Evolutionary conservation across 768 basidiomycete genomes (phyloP).

Genomic region (Panus rudis): DNA sequence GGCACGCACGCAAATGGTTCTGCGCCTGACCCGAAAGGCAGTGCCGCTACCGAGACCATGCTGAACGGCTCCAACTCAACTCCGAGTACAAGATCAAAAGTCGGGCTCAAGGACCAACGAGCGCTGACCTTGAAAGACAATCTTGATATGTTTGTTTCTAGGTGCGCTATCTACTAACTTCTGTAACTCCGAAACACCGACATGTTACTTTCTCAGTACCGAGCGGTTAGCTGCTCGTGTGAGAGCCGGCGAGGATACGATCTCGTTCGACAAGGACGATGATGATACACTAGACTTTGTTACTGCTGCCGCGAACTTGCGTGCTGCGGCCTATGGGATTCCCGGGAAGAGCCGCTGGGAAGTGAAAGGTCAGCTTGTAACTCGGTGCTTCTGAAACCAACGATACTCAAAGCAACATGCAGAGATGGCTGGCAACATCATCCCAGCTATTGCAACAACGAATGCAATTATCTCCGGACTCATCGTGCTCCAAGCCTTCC

Average conservation of each 20-base stretch:
- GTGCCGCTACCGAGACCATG: conserved; percentile 13
- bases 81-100: conserved; percentile 1
- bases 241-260: conserved; percentile 56
- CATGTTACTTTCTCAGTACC: conserved; percentile 42
- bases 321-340: conserved; percentile 87
- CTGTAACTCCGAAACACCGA: not conserved
- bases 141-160: conserved; percentile 75
- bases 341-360: conserved; percentile 89
- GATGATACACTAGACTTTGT: conserved; percentile 97
- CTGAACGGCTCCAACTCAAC: conserved; percentile 10
- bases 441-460: conserved; percentile 97
- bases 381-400: not conserved
- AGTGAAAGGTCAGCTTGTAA: conserved; percentile 67
- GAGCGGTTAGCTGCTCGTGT: conserved; percentile 68
- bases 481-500: conserved; percentile 88
- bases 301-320: conserved; percentile 87
- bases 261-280: conserved; percentile 96
- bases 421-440: conserved; percentile 99
- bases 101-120: conserved; percentile 74
- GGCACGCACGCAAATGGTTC: conserved; percentile 20
- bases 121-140: conserved; percentile 74
- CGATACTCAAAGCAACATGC: not conserved
- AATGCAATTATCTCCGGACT: conserved; percentile 96
- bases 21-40: conserved; percentile 14
- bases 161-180: conserved; percentile 35